Conservation (phyloP, 2,329 filamentous ascomycete genomes). For the Zasmidium citrigriseum region DNA sequence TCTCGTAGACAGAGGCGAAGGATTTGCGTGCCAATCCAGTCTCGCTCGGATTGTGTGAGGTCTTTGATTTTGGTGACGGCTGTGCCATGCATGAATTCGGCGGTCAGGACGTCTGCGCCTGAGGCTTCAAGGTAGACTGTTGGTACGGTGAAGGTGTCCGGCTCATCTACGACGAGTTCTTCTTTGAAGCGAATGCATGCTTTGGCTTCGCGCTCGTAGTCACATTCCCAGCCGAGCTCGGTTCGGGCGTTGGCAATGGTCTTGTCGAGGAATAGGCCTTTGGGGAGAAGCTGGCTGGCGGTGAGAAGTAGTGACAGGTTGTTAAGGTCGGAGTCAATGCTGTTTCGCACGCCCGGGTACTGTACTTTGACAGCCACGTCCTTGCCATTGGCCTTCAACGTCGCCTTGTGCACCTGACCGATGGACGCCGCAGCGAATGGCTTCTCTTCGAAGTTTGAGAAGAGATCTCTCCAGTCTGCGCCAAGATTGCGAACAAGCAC, state of each 20-base stretch:
- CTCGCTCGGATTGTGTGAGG: slow-evolving; percentile 79
- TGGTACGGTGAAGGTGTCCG: slow-evolving; percentile 76
- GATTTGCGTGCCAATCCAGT: slow-evolving; percentile 96
- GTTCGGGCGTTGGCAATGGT: slow-evolving; percentile 93
- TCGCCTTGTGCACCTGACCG: slow-evolving; percentile 89
- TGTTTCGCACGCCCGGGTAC: slow-evolving; percentile 92
- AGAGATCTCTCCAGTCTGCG: slow-evolving; percentile 79
- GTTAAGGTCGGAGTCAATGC: slow-evolving; percentile 93
- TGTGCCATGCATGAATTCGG: slow-evolving; percentile 84
- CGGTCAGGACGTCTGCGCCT: slow-evolving; percentile 84
- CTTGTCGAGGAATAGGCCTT: slow-evolving; percentile 91
- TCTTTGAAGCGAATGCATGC: slow-evolving; percentile 73
- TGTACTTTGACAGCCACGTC: slow-evolving; percentile 94
- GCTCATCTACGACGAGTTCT: slow-evolving; percentile 72
- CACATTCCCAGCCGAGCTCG: slow-evolving; percentile 95
- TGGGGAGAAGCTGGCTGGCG: slow-evolving; percentile 85
- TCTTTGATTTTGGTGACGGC: slow-evolving; percentile 76
- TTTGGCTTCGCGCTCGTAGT: slow-evolving; percentile 85
- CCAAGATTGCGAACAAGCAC: slow-evolving; percentile 81
- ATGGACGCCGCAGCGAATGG: slow-evolving; percentile 96
- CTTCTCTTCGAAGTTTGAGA: slow-evolving; percentile 80
- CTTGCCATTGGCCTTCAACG: slow-evolving; percentile 71
- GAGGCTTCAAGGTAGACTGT: slow-evolving; percentile 75
- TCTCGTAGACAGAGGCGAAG: slow-evolving; percentile 89
- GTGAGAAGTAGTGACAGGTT: slow-evolving; percentile 90